Evolutionary conservation across 164 flowering plant genomes (phyloP).

Genomic region (Macadamia integrifolia): DNA sequence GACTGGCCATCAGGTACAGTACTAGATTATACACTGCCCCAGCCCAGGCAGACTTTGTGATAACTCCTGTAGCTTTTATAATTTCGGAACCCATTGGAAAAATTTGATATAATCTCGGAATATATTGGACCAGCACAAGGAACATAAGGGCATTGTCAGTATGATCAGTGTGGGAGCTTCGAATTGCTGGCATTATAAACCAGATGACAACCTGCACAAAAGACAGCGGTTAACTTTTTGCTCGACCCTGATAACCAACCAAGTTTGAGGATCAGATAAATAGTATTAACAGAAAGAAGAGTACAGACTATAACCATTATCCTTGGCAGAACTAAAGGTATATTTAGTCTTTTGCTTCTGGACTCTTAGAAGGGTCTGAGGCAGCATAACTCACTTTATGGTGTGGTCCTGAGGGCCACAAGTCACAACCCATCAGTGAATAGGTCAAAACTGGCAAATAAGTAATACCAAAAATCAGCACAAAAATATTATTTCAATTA

Average conservation of each 20-base stretch:
- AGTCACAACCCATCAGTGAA: too few species aligned
- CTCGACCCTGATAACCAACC: not conserved
- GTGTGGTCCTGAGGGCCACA: too few species aligned
- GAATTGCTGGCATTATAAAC: slow-evolving; percentile 75
- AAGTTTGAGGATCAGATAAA: not conserved
- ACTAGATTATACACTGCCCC: slow-evolving; percentile 98
- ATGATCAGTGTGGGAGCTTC: slow-evolving; percentile 46
- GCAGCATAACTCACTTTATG: too few species aligned
- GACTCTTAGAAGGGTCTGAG: too few species aligned
- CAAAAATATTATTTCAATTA: too few species aligned
- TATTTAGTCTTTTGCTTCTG: too few species aligned
- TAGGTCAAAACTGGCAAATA: too few species aligned
- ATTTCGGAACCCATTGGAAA: slow-evolving; percentile 88
- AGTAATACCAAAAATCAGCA: too few species aligned
- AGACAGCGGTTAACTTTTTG: not conserved
- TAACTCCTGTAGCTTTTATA: slow-evolving; percentile 88
- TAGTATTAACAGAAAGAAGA: not conserved
- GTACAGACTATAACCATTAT: too few species aligned
- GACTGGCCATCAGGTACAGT: slow-evolving; percentile 90
- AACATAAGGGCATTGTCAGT: slow-evolving; percentile 75
- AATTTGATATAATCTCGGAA: slow-evolving; percentile 84
- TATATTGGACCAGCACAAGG: slow-evolving; percentile 77
- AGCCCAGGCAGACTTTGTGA: slow-evolving; percentile 97
- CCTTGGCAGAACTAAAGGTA: too few species aligned
- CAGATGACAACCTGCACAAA: slow-evolving; percentile 78